Evolutionary conservation across 129 eudicot species (phyloP).

Genomic region (Silybum marianum): DNA sequence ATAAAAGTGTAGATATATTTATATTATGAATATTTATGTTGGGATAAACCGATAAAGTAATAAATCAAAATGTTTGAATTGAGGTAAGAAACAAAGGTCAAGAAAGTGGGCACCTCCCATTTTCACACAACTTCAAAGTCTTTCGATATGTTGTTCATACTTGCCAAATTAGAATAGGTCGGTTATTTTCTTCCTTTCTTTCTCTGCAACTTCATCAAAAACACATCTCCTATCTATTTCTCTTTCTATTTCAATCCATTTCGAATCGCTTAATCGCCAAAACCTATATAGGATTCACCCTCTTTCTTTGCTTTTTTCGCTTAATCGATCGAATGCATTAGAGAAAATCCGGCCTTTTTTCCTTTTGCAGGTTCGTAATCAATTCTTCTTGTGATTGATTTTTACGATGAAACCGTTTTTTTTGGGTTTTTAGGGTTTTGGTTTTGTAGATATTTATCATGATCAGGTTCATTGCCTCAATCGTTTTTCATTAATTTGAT

Average conservation of each 20-base stretch:
- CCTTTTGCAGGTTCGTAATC: slow-evolving; percentile 41
- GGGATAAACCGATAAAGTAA: no score
- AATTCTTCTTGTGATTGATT: background rate
- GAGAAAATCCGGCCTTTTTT: background rate
- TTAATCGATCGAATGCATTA: slow-evolving; percentile 12
- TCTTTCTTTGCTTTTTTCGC: background rate
- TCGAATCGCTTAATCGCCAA: background rate
- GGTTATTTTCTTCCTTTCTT: slow-evolving; percentile 18
- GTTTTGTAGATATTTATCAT: slow-evolving; percentile 14
- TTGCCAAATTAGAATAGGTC: slow-evolving; percentile 3
- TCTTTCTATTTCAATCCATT: background rate
- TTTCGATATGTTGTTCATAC: background rate
- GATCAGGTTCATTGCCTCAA: slow-evolving; percentile 22
- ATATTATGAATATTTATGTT: no score
- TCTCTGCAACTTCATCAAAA: slow-evolving; percentile 17
- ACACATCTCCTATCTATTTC: background rate
- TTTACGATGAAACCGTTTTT: background rate
- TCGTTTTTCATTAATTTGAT: background rate
- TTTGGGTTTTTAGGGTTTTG: slow-evolving; percentile 47
- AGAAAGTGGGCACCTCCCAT: background rate
- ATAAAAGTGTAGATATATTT: no score
- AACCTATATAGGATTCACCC: background rate
- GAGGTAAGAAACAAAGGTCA: background rate
- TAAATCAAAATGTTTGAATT: background rate
- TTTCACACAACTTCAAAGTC: slow-evolving; percentile 6